Conservation (phyloP, 2,329 filamentous ascomycete genomes). For the Mariannaea elegans region DNA sequence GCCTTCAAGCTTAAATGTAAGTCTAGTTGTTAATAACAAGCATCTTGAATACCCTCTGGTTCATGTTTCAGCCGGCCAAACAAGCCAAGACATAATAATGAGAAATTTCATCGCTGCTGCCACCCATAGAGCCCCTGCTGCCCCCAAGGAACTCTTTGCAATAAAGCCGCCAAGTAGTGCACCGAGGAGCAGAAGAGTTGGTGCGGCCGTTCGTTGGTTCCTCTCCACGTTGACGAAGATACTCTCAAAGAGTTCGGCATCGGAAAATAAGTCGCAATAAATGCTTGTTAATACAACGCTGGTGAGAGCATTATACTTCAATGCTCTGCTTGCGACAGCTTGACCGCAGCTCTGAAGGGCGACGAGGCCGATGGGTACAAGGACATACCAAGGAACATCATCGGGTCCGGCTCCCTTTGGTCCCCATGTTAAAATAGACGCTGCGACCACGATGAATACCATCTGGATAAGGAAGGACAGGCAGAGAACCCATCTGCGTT, state of each 20-base stretch:
- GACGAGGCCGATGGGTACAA: slow-evolving; percentile 73
- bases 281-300: slow-evolving; percentile 84
- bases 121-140: slow-evolving; percentile 67
- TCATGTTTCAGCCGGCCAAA: slow-evolving; percentile 62
- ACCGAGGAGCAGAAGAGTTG: slow-evolving; percentile 58
- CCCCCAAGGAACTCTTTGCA: slow-evolving; percentile 57
- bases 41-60: neutral
- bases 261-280: slow-evolving; percentile 82
- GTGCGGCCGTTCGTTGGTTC: slow-evolving; percentile 60
- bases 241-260: slow-evolving; percentile 57
- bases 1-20: neutral
- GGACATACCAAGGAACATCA: slow-evolving; percentile 64
- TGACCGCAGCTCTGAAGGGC: slow-evolving; percentile 83
- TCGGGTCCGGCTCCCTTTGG: slow-evolving; percentile 51
- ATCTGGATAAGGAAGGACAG: slow-evolving; percentile 65
- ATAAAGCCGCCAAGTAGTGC: slow-evolving; percentile 61
- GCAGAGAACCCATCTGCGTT: slow-evolving; percentile 72
- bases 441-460: slow-evolving; percentile 59
- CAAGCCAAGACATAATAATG: slow-evolving; percentile 66
- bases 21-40: neutral
- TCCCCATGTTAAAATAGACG: slow-evolving; percentile 60
- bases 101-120: slow-evolving; percentile 64
- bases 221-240: slow-evolving; percentile 55
- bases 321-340: slow-evolving; percentile 75
- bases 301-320: slow-evolving; percentile 76